phyloP scores from a whole-genome alignment of 1,139 yeast species.

The Yamadazyma conglobata region DNA sequence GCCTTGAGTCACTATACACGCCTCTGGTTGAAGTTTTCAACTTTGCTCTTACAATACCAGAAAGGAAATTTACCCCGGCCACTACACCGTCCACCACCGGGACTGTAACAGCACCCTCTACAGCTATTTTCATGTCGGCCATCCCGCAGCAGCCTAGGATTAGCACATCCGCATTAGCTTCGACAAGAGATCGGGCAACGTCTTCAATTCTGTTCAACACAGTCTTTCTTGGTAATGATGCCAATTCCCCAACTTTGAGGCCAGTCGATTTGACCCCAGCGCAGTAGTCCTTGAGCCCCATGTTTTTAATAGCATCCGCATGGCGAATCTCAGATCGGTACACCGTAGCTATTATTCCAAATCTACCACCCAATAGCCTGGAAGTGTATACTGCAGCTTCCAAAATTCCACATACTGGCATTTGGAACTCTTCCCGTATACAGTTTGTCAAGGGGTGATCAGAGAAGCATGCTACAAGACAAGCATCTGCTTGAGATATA shows the following conservation, averaged over 20 bases:
- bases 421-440: constrained; percentile 11
- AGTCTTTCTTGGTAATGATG: constrained; percentile 23
- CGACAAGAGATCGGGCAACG: constrained; percentile 21
- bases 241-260: constrained; percentile 26
- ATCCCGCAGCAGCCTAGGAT: constrained; percentile 33
- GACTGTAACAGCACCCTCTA: constrained; percentile 20
- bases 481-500: constrained; percentile 9
- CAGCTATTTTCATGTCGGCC: constrained; percentile 29
- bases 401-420: constrained; percentile 12
- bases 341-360: constrained; percentile 18
- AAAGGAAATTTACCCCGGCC: constrained; percentile 18
- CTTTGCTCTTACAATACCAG: constrained; percentile 18
- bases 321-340: constrained; percentile 21
- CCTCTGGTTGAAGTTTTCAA: constrained; percentile 18
- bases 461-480: constrained; percentile 12
- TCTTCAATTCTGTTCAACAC: constrained; percentile 20
- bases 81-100: constrained; percentile 23
- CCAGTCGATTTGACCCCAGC: constrained; percentile 29
- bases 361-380: constrained; percentile 10
- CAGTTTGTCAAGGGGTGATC: constrained; percentile 13
- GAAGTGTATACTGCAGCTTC: constrained; percentile 12
- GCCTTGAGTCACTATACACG: constrained; percentile 9
- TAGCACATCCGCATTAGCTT: constrained; percentile 24
- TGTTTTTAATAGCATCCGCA: constrained; percentile 20
- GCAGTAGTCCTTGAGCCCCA: constrained; percentile 23